These are phyloP conservation scores for Solanum clarkiae DNA, from an alignment of 257 asterid species.

Conservation along the genomic window DNA sequence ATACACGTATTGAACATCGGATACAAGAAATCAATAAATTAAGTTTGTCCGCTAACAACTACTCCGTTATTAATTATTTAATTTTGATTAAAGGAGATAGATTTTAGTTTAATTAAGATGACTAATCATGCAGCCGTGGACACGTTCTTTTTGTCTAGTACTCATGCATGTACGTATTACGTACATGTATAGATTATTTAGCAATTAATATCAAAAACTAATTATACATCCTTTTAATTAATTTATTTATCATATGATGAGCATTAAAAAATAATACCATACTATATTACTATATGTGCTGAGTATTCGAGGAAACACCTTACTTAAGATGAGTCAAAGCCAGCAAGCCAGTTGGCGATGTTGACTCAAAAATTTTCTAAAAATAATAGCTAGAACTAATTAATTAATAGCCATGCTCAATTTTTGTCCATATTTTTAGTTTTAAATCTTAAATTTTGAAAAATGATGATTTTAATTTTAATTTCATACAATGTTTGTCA, in stretches of 20 bases:
- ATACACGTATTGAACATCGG: too few species aligned
- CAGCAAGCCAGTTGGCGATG: slow-evolving; percentile 3
- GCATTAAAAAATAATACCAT: not conserved
- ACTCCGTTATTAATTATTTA: not conserved
- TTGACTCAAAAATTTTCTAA: not conserved
- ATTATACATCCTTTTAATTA: not conserved
- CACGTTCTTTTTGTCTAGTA: not conserved
- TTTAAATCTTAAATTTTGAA: not conserved
- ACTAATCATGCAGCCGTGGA: not conserved
- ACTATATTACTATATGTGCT: not conserved
- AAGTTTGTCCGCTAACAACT: not conserved
- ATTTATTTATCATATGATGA: not conserved
- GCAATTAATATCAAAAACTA: not conserved
- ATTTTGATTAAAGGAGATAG: not conserved
- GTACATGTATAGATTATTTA: not conserved
- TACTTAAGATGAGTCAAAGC: not conserved
- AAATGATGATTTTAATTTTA: not conserved
- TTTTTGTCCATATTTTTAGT: not conserved
- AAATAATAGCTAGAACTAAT: not conserved
- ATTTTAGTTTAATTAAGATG: not conserved
- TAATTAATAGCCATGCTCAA: not conserved
- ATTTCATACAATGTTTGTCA: not conserved
- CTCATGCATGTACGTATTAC: slow-evolving; percentile 14
- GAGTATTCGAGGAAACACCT: not conserved
- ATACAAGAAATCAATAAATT: not conserved